Base-by-base conservation (phyloP, 176 grass and related monocot genomes). In the Chloris gayana region DNA sequence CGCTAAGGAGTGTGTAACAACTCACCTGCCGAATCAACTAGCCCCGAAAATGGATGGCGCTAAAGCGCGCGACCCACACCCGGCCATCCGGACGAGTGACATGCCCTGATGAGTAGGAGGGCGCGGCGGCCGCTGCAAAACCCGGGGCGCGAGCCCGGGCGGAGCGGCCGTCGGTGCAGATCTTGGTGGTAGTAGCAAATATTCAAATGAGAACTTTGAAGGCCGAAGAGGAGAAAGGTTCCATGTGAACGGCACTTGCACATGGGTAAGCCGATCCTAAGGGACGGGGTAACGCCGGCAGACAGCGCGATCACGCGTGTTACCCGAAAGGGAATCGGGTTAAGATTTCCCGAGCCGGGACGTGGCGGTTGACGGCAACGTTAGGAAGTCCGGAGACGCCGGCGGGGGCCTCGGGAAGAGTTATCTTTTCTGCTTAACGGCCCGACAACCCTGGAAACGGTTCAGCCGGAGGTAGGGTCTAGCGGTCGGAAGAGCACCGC, bases 181-280 rank as follows among this genome's bases (percentile, higher is more conserved):
- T 89, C 83, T 92, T 92, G 70, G 91, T 87, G 84, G 87, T 87
- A 92, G 85, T 91, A 85, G 72, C 89, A 87, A 87, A 88, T 91
- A 91, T 88, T 91, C 82, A 86, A 86, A 86, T 91, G 79, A 89
- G 90, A 92, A 92, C 86, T 89, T 92, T 89, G 90, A 92, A 92
- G 79, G 79, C 86, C 79, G 75, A 92, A 92, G 90, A 89, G 86
- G 86, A 89, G 90, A 92, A 93, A 90, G 78, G 91, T 93, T 93
- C 91, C 91, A 93, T 90, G 87, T 90, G 91, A 93, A 86, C 88
- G 79, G 58, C 83, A 86, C 83, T 90, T 90, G 88, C 79, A 90
- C 88, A 85, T 85, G 76, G 87, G 87, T 88, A 71, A 88, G 86
- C 80, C 67, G 86, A 88, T 88, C 80, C 86, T 84, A 88, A 88